A percentile compares a stretch with the other conserved stretches of the same genome.
Evolutionary conservation across 108 stramenopile species (phyloP).

Genomic region (Nitzschia putrida): DNA sequence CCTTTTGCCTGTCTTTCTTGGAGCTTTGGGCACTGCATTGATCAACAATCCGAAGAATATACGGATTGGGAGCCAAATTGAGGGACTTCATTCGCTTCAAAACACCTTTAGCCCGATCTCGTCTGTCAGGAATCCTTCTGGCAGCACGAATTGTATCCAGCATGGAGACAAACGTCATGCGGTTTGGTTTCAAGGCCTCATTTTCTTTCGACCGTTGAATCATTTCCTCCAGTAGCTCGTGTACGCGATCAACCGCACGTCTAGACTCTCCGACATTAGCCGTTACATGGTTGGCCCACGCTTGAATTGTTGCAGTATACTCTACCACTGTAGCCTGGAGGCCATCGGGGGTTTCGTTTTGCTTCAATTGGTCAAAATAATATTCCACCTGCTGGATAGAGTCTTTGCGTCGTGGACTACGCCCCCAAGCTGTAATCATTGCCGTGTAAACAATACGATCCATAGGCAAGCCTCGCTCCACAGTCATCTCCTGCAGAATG

Average conservation of each 20-base stretch:
- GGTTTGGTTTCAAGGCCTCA: slow-evolving; percentile 20
- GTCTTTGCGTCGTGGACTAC: slow-evolving; percentile 6
- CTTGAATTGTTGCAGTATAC: slow-evolving; percentile 36
- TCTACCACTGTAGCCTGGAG: slow-evolving; percentile 28
- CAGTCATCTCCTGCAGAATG: slow-evolving; percentile 23
- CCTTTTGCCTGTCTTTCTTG: neutral
- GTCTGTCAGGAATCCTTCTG: slow-evolving; percentile 24
- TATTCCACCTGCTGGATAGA: slow-evolving; percentile 25
- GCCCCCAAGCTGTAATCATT: slow-evolving; percentile 54
- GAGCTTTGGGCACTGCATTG: neutral
- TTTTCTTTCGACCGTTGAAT: neutral
- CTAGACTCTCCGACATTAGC: slow-evolving; percentile 15
- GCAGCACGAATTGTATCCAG: slow-evolving; percentile 24
- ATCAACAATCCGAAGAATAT: slow-evolving; percentile 21
- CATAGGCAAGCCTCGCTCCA: slow-evolving; percentile 43
- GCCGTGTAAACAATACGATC: slow-evolving; percentile 70
- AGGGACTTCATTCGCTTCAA: slow-evolving; percentile 17
- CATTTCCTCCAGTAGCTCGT: slow-evolving; percentile 30
- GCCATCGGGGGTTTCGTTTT: neutral
- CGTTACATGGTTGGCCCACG: slow-evolving; percentile 29
- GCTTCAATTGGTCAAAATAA: slow-evolving; percentile 22
- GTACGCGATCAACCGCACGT: slow-evolving; percentile 27
- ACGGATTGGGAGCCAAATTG: slow-evolving; percentile 13
- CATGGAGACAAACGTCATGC: slow-evolving; percentile 27
- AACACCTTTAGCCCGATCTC: slow-evolving; percentile 20